These are phyloP conservation scores for Phaffomyces thermotolerans DNA, from an alignment of 805 yeast genomes.

Conservation along the genomic window DNA sequence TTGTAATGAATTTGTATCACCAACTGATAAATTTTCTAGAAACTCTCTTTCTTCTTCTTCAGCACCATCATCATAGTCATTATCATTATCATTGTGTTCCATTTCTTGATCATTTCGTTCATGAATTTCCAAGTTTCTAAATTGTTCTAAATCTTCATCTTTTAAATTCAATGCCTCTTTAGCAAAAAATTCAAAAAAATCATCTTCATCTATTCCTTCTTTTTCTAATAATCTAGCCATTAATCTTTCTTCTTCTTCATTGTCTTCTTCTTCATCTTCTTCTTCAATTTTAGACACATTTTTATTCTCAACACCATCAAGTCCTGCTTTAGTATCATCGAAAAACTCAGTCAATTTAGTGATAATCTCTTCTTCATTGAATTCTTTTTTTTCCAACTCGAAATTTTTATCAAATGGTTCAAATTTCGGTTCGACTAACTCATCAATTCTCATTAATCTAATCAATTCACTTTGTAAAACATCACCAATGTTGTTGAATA, in stretches of 20 bases:
- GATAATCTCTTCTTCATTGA: slow-evolving; percentile 21
- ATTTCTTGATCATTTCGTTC: slow-evolving; percentile 15
- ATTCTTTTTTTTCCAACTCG: slow-evolving; percentile 5
- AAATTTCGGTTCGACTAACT: slow-evolving; percentile 14
- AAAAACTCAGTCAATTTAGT: slow-evolving; percentile 20
- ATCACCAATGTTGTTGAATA: slow-evolving; percentile 16
- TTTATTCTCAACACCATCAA: slow-evolving; percentile 17
- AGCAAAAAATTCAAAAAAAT: slow-evolving; percentile 58
- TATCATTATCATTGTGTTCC: slow-evolving; percentile 1
- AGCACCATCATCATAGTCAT: slow-evolving; percentile 15
- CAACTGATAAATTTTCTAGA: slow-evolving; percentile 1
- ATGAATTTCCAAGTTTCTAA: slow-evolving; percentile 21
- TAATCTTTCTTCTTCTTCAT: slow-evolving; percentile 12
- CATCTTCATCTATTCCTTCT: slow-evolving; percentile 54
- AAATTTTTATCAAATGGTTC: slow-evolving; percentile 8
- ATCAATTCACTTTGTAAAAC: slow-evolving; percentile 25
- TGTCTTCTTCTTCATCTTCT: slow-evolving; percentile 2
- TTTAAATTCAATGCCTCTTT: slow-evolving; percentile 45
- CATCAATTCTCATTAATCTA: slow-evolving; percentile 13
- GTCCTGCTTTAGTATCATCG: slow-evolving; percentile 19
- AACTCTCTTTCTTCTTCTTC: slow-evolving; percentile 19
- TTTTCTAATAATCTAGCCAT: slow-evolving; percentile 25
- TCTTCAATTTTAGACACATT: not conserved
- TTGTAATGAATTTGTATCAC: slow-evolving; percentile 13
- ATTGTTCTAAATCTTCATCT: slow-evolving; percentile 37